Evolutionary conservation across 305 asterid species (phyloP), one percentile per base, ranked within the genome.

Genomic region (Solanum hybrid): DNA sequence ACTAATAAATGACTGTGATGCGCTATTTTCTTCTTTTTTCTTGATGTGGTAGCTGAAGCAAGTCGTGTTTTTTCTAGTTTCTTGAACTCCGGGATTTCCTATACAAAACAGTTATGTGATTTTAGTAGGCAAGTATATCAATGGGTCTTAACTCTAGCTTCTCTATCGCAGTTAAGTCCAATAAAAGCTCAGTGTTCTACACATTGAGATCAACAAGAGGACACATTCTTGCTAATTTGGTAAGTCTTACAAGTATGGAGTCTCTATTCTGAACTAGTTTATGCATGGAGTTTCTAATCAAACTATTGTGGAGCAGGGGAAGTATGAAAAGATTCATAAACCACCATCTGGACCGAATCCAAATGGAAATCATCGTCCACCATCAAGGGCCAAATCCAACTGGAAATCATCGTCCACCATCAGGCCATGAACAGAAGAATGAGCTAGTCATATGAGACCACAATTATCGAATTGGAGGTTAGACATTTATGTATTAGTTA

Each of bases 321-420:
- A 86, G 14, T 93, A 88, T 89, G 90, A 81, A 91, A 92, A 91
- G 92, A 86, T 88, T 72, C 93, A 77, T 10, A 95, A 94, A 90
- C 88, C 92, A 72, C 98, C 96, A 60, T 94, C 98, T 16, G 96
- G 95, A 60, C 96, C 96, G 22, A 95, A 94, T 90, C 97, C 98
- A 6, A 90, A 88, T 69, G 96, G 95, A 89, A 94, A 96, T 90
- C 94, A 92, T 40, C 94, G 77, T 40, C 95, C 95, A 66, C 96
- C 98, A 89, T 88, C 94, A 73, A 94, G 80, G 90, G 72, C 72
- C 82, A 37, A 85, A 85, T 40, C 75, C 40, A 85, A 85, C 87
- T 29, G 87, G 87, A 85, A 56, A 20, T 51, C 87, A 85, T 85
- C 87, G 1, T 56, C 75, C 31, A 56, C 42, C 87, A 85, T 51